Evolutionary conservation across 2,329 filamentous ascomycete genomes (phyloP), one percentile per base, ranked within the genome.

Genomic region (Escovopsis sp.): DNA sequence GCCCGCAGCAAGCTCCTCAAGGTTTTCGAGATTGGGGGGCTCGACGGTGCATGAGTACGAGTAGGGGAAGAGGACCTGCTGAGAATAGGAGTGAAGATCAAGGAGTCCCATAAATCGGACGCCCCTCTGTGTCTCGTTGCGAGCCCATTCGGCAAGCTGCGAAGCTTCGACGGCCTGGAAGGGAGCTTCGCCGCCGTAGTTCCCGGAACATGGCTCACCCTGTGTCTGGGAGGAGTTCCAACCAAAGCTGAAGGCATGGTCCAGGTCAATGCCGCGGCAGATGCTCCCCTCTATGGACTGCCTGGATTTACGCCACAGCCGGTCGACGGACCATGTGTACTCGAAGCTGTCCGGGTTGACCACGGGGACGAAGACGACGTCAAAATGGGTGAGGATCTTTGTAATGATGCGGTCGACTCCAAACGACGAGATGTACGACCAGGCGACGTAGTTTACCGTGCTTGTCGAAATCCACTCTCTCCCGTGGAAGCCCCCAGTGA

Each of bases 401-500:
- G 83, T 88, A 41, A 93, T 79, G 61, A 65, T 71, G 47, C 54
- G 71, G 61, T 73, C 68, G 49, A 85, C 84, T 45, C 83, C 84
- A 58, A 89, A 93, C 5, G 78, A 75, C 1, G 83, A 88, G 52
- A 94, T 84, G 38, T 96, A 71, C 13, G 77, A 84, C 74, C 91
- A 94, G 9, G 89, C 86, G 27, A 94, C 66, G 53, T 94, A 96
- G 53, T 82, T 93, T 40, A 93, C 85, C 0, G 87, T 94, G 53
- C 81, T 91, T 1, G 82, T 87, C 37, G 86, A 85, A 49, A 98
- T 94, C 91, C 91, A 98, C 67, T 98, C 91, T 32, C 91, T 76
- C 3, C 88, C 89, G 59, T 96, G 91, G n/a, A 84, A 71, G 39
- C 89, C 89, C 41, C 86, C 91, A 4, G 79, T 79, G 15, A 98